Evolutionary conservation across 495 filamentous ascomycete genomes (phyloP), one percentile per base, ranked within the genome.

Genomic region (Aspergillus biplanus): DNA sequence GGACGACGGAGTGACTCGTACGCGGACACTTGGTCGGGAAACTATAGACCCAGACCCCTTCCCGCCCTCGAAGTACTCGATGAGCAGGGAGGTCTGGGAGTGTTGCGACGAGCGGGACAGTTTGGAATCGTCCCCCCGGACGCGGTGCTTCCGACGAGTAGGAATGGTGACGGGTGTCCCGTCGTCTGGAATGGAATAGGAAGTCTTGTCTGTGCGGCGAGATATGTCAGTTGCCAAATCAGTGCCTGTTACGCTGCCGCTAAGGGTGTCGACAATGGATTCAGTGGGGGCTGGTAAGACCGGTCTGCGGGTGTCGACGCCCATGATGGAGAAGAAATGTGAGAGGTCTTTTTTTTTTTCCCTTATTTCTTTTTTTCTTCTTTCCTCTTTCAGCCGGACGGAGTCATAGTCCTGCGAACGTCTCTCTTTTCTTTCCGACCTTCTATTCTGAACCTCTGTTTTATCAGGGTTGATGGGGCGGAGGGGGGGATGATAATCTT

Each of bases 11-110:
- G 93, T 97, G 54, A 99, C 86, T 69, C 94, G 92, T 58, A 99
- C 95, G 67, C 95, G 87, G 48, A 99, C 95, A 78, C 93, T 97
- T 3, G 95, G 96, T 62, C 92, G 77, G 78, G 82, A 89, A 79
- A 76, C 82, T 58, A 80, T 80, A 66, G 54, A 79, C 71, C 86
- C 82, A 35, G 78, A 70, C 58, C 80, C 79, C 74, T 95, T 97
- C 56, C 91, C 89, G 67, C 87, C 92, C 76, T 97, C 93, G 71
- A 97, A 99, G 75, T 97, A 97, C 76, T 99, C 95, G 71, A 99
- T 99, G 71, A 99, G 81, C 55, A 99, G 84, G 54, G 92, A 96
- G 46, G 95, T 97, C 74, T 96, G 93, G 52, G 91, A 95, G 58
- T 87, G 82, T 42, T 84, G 79, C 27, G 81, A 72, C 59, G 83